Conservation (phyloP, 2,329 filamentous ascomycete genomes). For the Pseudogymnoascus sp. region DNA sequence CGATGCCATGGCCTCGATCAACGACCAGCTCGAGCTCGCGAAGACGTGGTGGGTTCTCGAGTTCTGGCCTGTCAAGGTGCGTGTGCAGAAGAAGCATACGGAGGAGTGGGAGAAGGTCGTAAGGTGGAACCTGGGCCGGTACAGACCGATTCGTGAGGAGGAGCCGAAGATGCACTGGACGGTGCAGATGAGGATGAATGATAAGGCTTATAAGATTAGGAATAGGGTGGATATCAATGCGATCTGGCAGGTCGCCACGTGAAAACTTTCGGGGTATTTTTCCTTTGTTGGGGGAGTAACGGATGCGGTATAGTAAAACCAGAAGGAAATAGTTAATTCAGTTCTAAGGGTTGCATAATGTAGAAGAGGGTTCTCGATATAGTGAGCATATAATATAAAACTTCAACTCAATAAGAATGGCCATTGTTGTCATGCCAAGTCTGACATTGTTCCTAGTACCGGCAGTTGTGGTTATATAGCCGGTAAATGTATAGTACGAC, state of each 20-base stretch:
- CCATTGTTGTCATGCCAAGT: background rate
- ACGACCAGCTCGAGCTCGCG: slow-evolving; percentile 31
- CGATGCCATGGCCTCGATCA: slow-evolving; percentile 32
- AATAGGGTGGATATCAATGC: slow-evolving; percentile 25
- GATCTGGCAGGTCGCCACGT: slow-evolving; percentile 26
- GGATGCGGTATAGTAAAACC: background rate
- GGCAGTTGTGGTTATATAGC: background rate
- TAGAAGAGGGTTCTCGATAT: background rate
- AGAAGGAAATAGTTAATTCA: background rate
- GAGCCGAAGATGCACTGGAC: slow-evolving; percentile 37
- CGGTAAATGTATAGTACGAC: background rate
- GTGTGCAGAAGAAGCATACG: slow-evolving; percentile 24
- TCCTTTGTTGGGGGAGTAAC: background rate
- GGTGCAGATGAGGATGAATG: slow-evolving; percentile 30
- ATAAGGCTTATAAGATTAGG: slow-evolving; percentile 29
- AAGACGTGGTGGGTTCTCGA: slow-evolving; percentile 37
- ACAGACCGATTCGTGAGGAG: slow-evolving; percentile 29
- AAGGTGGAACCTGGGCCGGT: slow-evolving; percentile 31
- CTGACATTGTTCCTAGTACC: background rate
- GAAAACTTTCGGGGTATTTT: background rate
- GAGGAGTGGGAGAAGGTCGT: slow-evolving; percentile 32
- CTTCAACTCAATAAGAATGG: background rate
- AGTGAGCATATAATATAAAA: background rate
- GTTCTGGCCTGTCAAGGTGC: slow-evolving; percentile 34
- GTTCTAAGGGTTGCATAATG: background rate